These are phyloP conservation scores for Solanum okadae DNA, from an alignment of 257 asterid species.

Conservation along the genomic window DNA sequence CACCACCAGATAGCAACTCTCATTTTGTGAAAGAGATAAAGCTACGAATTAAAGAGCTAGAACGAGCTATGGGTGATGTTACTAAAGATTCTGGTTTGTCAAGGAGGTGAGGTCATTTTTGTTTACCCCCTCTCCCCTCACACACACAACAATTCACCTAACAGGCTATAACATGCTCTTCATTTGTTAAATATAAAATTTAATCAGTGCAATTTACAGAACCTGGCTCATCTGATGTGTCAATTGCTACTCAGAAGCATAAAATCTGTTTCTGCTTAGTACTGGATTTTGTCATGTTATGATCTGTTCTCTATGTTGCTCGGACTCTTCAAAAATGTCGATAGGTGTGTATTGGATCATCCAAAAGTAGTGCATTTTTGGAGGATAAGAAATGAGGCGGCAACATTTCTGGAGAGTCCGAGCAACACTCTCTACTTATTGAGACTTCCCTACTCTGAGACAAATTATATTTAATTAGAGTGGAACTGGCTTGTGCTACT, in stretches of 20 bases:
- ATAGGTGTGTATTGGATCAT: not conserved
- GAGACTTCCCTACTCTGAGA: not conserved
- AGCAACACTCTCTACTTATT: not conserved
- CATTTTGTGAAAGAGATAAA: constrained; percentile 80
- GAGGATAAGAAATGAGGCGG: not conserved
- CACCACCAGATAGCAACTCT: constrained; percentile 59
- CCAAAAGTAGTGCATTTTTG: not conserved
- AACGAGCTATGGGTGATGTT: constrained; percentile 51
- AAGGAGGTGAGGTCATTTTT: constrained; percentile 39
- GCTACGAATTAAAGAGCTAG: constrained; percentile 77
- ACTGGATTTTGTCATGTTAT: not conserved
- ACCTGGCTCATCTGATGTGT: not conserved
- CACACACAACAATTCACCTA: not conserved
- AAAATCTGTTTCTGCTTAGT: not conserved
- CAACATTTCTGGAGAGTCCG: not conserved
- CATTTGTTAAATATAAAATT: not conserved
- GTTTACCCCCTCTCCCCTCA: too few species aligned
- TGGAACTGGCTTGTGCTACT: not conserved
- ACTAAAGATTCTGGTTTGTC: constrained; percentile 57
- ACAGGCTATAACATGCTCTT: not conserved
- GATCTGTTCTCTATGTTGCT: not conserved
- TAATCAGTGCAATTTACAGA: not conserved
- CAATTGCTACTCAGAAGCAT: not conserved
- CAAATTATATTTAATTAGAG: not conserved
- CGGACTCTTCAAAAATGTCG: not conserved